Conservation (phyloP, 768 basidiomycete genomes). For the Ramaria sp. region DNA sequence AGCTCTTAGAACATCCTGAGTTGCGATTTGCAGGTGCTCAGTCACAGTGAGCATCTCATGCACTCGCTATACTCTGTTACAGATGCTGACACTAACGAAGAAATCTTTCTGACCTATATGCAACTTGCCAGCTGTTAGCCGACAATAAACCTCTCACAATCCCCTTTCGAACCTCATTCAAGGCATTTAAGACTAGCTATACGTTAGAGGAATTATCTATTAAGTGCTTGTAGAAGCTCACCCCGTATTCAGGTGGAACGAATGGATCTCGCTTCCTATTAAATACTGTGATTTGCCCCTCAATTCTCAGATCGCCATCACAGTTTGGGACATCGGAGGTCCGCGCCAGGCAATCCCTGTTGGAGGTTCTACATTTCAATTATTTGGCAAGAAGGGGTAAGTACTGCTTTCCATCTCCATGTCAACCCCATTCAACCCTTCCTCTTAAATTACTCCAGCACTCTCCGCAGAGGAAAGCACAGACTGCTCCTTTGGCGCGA, state of each 20-base stretch:
- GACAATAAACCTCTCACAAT: slow-evolving; percentile 92
- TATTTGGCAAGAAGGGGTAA: slow-evolving; percentile 92
- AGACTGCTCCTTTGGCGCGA: slow-evolving; percentile 76
- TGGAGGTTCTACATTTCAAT: slow-evolving; percentile 80
- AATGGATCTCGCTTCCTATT: slow-evolving; percentile 87
- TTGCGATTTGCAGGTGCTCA: slow-evolving; percentile 77
- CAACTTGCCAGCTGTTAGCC: slow-evolving; percentile 84
- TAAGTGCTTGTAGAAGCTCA: background rate
- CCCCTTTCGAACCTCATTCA: slow-evolving; percentile 85
- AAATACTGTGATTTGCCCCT: slow-evolving; percentile 89
- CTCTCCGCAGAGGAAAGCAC: slow-evolving; percentile 85
- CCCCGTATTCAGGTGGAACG: slow-evolving; percentile 67
- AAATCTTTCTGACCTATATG: slow-evolving; percentile 84
- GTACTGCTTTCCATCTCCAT: slow-evolving; percentile 12
- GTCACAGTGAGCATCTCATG: slow-evolving; percentile 44
- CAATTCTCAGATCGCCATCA: slow-evolving; percentile 82
- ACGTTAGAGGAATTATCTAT: slow-evolving; percentile 35
- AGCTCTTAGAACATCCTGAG: slow-evolving; percentile 76
- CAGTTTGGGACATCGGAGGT: slow-evolving; percentile 91
- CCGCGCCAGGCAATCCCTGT: slow-evolving; percentile 72
- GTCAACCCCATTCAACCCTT: background rate
- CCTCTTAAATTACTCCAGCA: slow-evolving; percentile 37
- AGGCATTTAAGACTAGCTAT: slow-evolving; percentile 78
- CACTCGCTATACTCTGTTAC: slow-evolving; percentile 11
- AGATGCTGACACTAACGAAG: slow-evolving; percentile 33